These are phyloP conservation scores for Macaranga tanarius DNA, from an alignment of 441 rosid species.

Conservation along the genomic window DNA sequence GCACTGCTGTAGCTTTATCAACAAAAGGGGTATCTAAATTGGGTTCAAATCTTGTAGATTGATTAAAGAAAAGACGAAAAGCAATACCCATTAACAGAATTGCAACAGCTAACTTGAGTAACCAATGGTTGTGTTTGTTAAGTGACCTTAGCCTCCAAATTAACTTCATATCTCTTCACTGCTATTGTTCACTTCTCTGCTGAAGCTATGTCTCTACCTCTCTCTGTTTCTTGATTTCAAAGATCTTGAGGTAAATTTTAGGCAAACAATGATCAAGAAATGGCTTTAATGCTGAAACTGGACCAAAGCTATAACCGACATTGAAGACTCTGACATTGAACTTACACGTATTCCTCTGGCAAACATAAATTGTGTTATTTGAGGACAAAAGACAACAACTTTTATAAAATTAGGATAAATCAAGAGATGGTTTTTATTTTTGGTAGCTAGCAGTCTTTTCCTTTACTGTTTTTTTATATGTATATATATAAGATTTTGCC, in stretches of 20 bases:
- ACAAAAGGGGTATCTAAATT: constrained; percentile 37
- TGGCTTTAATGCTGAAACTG: background rate
- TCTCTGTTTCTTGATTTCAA: background rate
- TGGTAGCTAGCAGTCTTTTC: background rate
- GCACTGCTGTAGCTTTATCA: constrained; percentile 22
- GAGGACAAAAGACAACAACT: background rate
- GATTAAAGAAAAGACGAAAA: constrained; percentile 50
- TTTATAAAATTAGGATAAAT: background rate
- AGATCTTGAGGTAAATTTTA: constrained; percentile 7
- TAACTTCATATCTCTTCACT: constrained; percentile 43
- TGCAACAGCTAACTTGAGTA: constrained; percentile 50
- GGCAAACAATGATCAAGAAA: constrained; percentile 4
- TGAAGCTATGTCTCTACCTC: background rate
- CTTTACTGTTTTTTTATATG: no score
- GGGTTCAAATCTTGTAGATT: constrained; percentile 45
- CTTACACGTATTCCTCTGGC: no score
- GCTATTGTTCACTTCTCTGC: background rate
- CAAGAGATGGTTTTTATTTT: background rate
- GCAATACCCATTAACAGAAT: constrained; percentile 53
- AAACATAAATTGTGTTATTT: constrained; percentile 7
- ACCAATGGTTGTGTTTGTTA: constrained; percentile 44
- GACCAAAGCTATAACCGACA: background rate
- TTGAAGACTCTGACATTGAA: background rate
- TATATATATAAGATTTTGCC: no score
- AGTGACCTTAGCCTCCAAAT: constrained; percentile 39